phyloP scores from a whole-genome alignment of 495 filamentous ascomycete species.

The Hypoxylon cercidicola region DNA sequence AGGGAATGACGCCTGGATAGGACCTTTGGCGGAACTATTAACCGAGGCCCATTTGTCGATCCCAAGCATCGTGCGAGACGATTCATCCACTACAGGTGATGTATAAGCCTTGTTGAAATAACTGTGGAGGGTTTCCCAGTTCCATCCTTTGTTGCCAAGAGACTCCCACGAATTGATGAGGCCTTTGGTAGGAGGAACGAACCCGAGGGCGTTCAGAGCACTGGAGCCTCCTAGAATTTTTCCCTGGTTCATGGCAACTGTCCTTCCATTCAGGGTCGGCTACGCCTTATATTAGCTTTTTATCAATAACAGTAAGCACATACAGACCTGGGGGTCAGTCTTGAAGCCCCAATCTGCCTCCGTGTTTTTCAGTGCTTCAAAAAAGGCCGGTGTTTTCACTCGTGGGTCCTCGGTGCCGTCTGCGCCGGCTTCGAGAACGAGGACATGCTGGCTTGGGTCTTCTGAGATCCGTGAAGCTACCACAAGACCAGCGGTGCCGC shows the following conservation, averaged over 20 bases:
- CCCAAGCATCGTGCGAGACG: not conserved
- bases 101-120: constrained; percentile 33
- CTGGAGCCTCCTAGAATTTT: constrained; percentile 19
- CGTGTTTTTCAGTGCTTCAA: no score
- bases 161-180: constrained; percentile 63
- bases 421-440: no score
- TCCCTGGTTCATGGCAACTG: not conserved
- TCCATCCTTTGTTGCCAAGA: constrained; percentile 57
- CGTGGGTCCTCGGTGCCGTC: no score
- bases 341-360: no score
- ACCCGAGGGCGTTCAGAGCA: constrained; percentile 23
- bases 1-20: not conserved
- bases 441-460: no score
- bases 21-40: not conserved
- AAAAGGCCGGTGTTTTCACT: no score
- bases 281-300: no score
- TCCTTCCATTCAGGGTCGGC: not conserved
- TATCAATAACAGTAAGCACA: no score
- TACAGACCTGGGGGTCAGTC: no score
- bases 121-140: constrained; percentile 28
- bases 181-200: not conserved
- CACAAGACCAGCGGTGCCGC: no score
- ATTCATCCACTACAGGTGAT: constrained; percentile 1
- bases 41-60: no score
- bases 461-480: no score